A percentile compares a stretch with the other conserved stretches of the same genome.
Conservation (phyloP, 208 protist species). For the Herpetomonas tarakana region DNA sequence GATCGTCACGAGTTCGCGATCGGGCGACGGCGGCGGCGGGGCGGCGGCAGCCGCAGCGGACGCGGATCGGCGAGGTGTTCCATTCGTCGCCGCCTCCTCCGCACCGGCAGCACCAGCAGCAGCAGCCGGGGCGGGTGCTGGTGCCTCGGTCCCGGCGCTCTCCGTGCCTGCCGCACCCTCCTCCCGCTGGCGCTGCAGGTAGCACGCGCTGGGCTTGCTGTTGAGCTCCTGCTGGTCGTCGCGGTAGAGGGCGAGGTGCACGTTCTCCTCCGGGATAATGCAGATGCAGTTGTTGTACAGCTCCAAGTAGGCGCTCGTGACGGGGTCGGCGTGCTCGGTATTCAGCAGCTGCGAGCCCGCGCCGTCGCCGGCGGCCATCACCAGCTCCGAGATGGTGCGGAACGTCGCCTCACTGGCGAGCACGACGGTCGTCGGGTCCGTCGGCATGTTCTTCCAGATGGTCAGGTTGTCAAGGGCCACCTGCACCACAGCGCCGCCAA, state of each 20-base stretch:
- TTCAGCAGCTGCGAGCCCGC: neutral
- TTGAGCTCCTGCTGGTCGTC: conserved; percentile 50
- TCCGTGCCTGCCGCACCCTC: conserved; percentile 13
- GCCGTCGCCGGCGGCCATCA: conserved; percentile 17
- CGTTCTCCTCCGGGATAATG: conserved; percentile 61
- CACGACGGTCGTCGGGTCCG: conserved; percentile 20
- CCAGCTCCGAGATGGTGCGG: conserved; percentile 22
- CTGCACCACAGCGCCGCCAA: conserved; percentile 29
- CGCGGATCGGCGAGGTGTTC: neutral
- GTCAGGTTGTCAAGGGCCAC: conserved; percentile 14
- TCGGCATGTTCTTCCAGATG: conserved; percentile 6
- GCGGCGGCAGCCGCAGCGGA: neutral
- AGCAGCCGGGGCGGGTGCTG: too few relatives aligned
- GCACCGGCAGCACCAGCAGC: too few relatives aligned
- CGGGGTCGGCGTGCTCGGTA: conserved; percentile 1
- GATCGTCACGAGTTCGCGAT: neutral
- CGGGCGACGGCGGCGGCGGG: too few relatives aligned
- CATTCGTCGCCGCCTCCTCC: neutral
- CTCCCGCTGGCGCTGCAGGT: conserved; percentile 30
- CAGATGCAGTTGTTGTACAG: conserved; percentile 45
- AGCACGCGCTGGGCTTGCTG: conserved; percentile 27
- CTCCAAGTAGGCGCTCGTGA: conserved; percentile 20
- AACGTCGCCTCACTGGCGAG: conserved; percentile 31
- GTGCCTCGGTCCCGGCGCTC: neutral
- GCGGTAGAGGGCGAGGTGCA: conserved; percentile 56